These are phyloP conservation scores for Didymella arachidicola DNA, from an alignment of 2,329 filamentous ascomycete genomes.

Conservation along the genomic window DNA sequence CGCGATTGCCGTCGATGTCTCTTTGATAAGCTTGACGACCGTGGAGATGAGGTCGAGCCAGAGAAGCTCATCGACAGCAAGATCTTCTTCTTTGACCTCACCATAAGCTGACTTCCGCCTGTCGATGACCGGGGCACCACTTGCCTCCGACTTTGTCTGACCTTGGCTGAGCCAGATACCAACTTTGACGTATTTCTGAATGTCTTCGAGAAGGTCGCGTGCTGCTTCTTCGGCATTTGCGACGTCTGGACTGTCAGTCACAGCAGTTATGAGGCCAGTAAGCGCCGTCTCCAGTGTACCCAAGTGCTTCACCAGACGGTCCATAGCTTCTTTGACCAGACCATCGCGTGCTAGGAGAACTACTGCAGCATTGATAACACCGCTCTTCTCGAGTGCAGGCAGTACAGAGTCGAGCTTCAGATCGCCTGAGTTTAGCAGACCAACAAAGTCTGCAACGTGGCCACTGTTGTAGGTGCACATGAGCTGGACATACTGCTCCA, in stretches of 20 bases:
- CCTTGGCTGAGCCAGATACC: conserved; percentile 95
- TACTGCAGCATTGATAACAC: conserved; percentile 91
- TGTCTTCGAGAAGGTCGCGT: conserved; percentile 74
- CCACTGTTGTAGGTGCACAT: conserved; percentile 86
- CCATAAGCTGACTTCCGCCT: conserved; percentile 44
- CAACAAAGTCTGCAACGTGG: conserved; percentile 87
- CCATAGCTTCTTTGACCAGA: conserved; percentile 82
- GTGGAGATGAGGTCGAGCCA: conserved; percentile 72
- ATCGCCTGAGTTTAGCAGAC: conserved; percentile 76
- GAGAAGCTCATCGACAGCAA: conserved; percentile 67
- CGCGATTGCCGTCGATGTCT: conserved; percentile 58
- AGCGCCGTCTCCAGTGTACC: conserved; percentile 80
- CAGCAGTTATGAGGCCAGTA: conserved; percentile 73
- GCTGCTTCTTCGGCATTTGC: conserved; percentile 70
- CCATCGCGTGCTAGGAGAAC: conserved; percentile 90
- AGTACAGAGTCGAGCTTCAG: conserved; percentile 81
- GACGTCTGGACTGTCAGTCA: conserved; percentile 63
- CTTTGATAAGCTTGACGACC: conserved; percentile 63
- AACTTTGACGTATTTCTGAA: conserved; percentile 90
- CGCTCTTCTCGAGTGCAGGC: conserved; percentile 86
- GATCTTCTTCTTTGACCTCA: conserved; percentile 63
- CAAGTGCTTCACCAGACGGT: conserved; percentile 81
- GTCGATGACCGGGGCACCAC: conserved; percentile 47
- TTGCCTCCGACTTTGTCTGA: conserved; percentile 70
- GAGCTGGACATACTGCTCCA: conserved; percentile 86